These are phyloP conservation scores for Scalesia atractyloides DNA, from an alignment of 129 eudicot species.

Conservation along the genomic window DNA sequence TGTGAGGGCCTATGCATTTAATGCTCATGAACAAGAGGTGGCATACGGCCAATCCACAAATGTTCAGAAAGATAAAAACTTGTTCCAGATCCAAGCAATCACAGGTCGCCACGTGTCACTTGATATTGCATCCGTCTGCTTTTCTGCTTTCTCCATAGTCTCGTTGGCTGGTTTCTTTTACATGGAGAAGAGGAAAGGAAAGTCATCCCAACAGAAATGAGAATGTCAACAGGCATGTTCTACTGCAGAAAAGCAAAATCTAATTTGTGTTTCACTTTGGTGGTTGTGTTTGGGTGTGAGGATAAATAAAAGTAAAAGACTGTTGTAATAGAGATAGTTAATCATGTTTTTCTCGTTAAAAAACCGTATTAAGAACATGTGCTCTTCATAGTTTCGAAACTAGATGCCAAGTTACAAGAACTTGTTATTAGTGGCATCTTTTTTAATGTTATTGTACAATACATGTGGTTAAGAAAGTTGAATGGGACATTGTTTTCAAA, in stretches of 20 bases:
- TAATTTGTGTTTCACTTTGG: conserved; percentile 8
- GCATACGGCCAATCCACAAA: conserved; percentile 56
- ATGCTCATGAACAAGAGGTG: conserved; percentile 33
- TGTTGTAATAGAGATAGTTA: conserved; percentile 19
- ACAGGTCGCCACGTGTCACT: conserved; percentile 57
- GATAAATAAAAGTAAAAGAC: conserved; percentile 17
- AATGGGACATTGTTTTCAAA: neutral
- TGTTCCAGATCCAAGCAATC: conserved; percentile 49
- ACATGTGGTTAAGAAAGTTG: no score
- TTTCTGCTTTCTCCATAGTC: conserved; percentile 64
- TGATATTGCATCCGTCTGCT: conserved; percentile 53
- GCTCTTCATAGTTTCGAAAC: conserved; percentile 8
- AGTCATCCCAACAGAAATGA: conserved; percentile 43
- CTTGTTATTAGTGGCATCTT: neutral
- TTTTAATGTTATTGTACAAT: conserved; percentile 4
- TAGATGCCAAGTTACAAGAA: conserved; percentile 17
- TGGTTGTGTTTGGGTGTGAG: conserved; percentile 13
- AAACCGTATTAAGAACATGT: neutral
- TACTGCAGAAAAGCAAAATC: neutral
- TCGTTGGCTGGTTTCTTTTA: conserved; percentile 68
- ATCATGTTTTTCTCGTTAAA: conserved; percentile 7
- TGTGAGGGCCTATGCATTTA: conserved; percentile 55
- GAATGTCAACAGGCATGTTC: conserved; percentile 6
- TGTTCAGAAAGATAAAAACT: conserved; percentile 33
- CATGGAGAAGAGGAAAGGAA: conserved; percentile 71